These are phyloP conservation scores for Pholiota molesta DNA, from an alignment of 768 basidiomycete genomes.

Conservation along the genomic window DNA sequence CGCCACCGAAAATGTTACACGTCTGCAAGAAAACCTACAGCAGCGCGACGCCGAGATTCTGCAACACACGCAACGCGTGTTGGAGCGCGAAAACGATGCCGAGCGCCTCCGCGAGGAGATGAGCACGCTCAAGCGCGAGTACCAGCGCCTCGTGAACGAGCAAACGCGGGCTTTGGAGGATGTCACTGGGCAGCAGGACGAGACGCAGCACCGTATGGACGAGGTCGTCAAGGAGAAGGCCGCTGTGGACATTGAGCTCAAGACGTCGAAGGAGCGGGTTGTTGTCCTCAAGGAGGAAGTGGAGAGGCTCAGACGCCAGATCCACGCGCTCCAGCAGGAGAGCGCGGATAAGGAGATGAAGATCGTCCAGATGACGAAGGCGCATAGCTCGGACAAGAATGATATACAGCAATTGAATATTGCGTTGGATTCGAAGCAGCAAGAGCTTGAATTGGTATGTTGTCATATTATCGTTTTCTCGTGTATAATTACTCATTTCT, in stretches of 20 bases:
- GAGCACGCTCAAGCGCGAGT: constrained; percentile 55
- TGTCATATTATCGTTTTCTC: constrained; percentile 27
- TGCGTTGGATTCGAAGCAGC: constrained; percentile 91
- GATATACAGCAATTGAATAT: constrained; percentile 87
- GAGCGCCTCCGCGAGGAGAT: constrained; percentile 60
- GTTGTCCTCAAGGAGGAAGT: constrained; percentile 57
- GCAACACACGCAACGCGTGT: constrained; percentile 47
- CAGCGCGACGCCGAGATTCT: constrained; percentile 60
- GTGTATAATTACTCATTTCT: background rate
- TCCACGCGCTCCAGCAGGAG: constrained; percentile 75
- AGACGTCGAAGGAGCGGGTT: constrained; percentile 51
- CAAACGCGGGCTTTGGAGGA: constrained; percentile 50
- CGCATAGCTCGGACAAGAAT: constrained; percentile 68
- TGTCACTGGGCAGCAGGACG: constrained; percentile 47
- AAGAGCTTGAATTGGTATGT: constrained; percentile 87
- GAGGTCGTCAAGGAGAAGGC: constrained; percentile 55
- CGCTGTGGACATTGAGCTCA: constrained; percentile 54
- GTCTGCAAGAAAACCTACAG: constrained; percentile 59
- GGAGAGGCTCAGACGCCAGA: constrained; percentile 59
- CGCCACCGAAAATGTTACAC: constrained; percentile 53
- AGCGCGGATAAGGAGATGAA: constrained; percentile 86
- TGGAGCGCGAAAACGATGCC: constrained; percentile 51
- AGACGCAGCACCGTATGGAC: constrained; percentile 50
- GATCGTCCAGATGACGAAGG: constrained; percentile 71
- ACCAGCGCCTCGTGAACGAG: constrained; percentile 50